Evolutionary conservation across 192 early-diverging fungal species (phyloP).

Genomic region (Jimgerdemannia lactiflua): DNA sequence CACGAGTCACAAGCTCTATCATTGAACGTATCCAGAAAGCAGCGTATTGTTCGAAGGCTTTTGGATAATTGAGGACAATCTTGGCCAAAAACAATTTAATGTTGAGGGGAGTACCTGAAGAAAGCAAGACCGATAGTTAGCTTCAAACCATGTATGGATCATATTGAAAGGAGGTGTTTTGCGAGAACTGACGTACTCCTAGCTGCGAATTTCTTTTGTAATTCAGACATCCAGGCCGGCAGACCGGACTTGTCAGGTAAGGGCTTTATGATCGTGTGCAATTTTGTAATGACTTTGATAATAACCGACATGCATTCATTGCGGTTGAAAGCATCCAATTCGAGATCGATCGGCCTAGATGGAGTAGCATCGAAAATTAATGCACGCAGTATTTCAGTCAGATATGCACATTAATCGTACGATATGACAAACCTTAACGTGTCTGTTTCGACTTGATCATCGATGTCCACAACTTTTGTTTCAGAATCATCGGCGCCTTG

Average conservation of each 20-base stretch:
- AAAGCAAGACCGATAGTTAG: not conserved
- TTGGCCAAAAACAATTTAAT: constrained; percentile 62
- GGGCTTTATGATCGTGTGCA: constrained; percentile 42
- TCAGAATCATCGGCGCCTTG: not conserved
- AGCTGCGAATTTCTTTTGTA: constrained; percentile 45
- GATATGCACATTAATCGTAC: not conserved
- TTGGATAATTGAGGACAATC: constrained; percentile 60
- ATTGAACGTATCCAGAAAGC: constrained; percentile 57
- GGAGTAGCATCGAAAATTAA: not conserved
- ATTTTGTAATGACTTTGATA: constrained; percentile 48
- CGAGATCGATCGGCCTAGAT: constrained; percentile 20
- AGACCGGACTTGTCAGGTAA: constrained; percentile 33
- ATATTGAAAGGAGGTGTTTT: not conserved
- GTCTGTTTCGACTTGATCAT: not conserved
- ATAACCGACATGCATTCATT: constrained; percentile 67
- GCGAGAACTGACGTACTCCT: constrained; percentile 20
- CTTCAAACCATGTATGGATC: constrained; percentile 1
- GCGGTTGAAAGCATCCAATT: constrained; percentile 50
- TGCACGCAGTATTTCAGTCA: not conserved
- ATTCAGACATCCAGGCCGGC: constrained; percentile 65
- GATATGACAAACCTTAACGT: not conserved
- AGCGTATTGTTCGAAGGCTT: constrained; percentile 58
- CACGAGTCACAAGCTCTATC: constrained; percentile 49
- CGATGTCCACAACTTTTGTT: not conserved
- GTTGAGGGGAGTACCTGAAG: constrained; percentile 48